A percentile compares a stretch with the other conserved stretches of the same genome.
phyloP scores from a whole-genome alignment of 2,329 filamentous ascomycete species.

The Aspergillus unguis region DNA sequence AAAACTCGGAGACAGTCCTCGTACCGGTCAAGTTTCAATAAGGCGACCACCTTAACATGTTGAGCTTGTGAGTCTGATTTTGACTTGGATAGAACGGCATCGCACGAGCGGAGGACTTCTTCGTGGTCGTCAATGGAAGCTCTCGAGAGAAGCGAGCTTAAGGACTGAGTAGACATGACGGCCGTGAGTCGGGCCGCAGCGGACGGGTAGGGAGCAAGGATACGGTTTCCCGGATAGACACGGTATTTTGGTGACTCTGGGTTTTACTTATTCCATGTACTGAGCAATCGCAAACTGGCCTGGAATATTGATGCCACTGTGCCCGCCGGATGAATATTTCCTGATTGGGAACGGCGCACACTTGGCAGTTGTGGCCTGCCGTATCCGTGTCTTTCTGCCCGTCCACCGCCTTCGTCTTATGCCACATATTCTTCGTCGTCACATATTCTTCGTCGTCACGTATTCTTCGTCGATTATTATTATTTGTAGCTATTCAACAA shows the following conservation, averaged over 20 bases:
- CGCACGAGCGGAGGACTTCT: conserved; percentile 58
- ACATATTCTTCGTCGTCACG: too few relatives aligned
- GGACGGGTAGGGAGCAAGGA: not conserved
- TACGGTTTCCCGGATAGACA: not conserved
- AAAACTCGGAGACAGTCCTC: conserved; percentile 58
- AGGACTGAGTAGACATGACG: conserved; percentile 43
- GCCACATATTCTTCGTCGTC: too few relatives aligned
- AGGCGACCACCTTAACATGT: conserved; percentile 57
- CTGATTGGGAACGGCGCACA: conserved; percentile 19
- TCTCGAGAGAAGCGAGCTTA: conserved; percentile 56
- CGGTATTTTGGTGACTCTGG: not conserved
- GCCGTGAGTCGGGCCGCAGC: conserved; percentile 15
- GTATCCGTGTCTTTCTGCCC: not conserved
- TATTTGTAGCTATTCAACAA: too few relatives aligned
- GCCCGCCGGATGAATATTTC: conserved; percentile 21
- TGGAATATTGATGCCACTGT: conserved; percentile 1
- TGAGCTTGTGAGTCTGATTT: conserved; percentile 56
- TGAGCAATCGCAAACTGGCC: not conserved
- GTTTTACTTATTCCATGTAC: not conserved
- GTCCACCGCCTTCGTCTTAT: too few relatives aligned
- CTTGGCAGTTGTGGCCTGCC: not conserved
- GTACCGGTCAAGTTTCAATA: conserved; percentile 62
- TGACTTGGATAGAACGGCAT: conserved; percentile 55
- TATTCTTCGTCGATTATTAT: too few relatives aligned
- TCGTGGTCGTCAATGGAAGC: conserved; percentile 61